phyloP scores from a whole-genome alignment of 805 yeast species.

The Zygotorulaspora florentina region DNA sequence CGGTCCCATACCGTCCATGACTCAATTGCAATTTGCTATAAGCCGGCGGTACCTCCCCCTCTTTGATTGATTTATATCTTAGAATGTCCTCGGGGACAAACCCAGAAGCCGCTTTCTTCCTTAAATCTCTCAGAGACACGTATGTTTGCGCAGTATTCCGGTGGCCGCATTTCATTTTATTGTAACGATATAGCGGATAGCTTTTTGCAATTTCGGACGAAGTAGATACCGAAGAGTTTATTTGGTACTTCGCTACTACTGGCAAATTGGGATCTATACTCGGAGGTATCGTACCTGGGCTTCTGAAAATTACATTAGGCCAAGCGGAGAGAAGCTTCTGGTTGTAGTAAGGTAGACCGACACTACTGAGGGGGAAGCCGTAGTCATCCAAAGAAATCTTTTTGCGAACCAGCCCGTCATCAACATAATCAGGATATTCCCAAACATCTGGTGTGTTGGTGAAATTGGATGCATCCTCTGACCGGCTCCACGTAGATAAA shows the following conservation, averaged over 20 bases:
- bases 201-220: conserved; percentile 26
- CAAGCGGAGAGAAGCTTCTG: conserved; percentile 75
- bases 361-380: conserved; percentile 54
- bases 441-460: conserved; percentile 40
- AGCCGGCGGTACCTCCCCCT: conserved; percentile 58
- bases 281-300: conserved; percentile 56
- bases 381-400: conserved; percentile 40
- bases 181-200: conserved; percentile 48
- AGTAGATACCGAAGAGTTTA: conserved; percentile 1
- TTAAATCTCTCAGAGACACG: conserved; percentile 35
- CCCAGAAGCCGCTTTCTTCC: conserved; percentile 20
- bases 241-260: conserved; percentile 11
- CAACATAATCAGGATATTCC: conserved; percentile 51
- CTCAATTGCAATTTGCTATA: conserved; percentile 70
- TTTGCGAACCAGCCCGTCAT: conserved; percentile 32
- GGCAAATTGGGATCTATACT: conserved; percentile 44
- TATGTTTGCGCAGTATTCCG: conserved; percentile 48
- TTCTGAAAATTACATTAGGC: conserved; percentile 61
- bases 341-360: conserved; percentile 86
- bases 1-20: conserved; percentile 87
- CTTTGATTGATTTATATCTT: conserved; percentile 30
- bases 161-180: conserved; percentile 52
- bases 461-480: conserved; percentile 19
- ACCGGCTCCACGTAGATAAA: conserved; percentile 37
- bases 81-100: conserved; percentile 21